Evolutionary conservation across 331 rosid species (phyloP).

Genomic region (Acacia pycnantha): DNA sequence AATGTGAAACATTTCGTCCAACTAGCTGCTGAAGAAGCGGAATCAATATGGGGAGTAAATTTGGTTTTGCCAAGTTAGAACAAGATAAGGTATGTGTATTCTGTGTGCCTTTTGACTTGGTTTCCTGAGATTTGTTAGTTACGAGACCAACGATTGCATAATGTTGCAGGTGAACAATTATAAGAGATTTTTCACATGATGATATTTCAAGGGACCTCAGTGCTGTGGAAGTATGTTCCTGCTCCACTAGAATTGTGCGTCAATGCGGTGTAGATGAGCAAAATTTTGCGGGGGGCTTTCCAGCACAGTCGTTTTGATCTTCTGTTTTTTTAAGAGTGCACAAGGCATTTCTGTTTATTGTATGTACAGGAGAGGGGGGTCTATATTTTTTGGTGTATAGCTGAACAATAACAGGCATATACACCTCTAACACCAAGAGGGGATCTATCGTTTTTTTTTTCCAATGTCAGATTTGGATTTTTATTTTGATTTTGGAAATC

Average conservation of each 20-base stretch:
- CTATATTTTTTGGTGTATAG: constrained; percentile 64
- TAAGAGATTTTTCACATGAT: constrained; percentile 72
- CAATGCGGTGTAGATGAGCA: constrained; percentile 2
- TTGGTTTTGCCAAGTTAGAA: constrained; percentile 54
- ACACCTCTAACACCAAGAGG: constrained; percentile 30
- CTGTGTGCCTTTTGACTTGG: neutral
- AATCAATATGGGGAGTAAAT: constrained; percentile 74
- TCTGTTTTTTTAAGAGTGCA: constrained; percentile 22
- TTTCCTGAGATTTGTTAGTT: neutral
- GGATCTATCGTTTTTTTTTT: too few relatives aligned
- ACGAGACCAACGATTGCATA: neutral
- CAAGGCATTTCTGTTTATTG: neutral
- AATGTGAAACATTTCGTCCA: constrained; percentile 57
- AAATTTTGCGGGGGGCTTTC: constrained; percentile 18
- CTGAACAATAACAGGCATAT: constrained; percentile 32
- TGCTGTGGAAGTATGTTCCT: constrained; percentile 55
- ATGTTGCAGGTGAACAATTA: constrained; percentile 45
- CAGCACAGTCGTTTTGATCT: neutral
- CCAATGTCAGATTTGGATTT: too few relatives aligned
- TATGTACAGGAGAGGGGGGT: constrained; percentile 37
- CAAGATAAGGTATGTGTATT: constrained; percentile 48
- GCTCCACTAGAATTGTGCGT: neutral
- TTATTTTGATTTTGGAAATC: too few relatives aligned
- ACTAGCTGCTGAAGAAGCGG: constrained; percentile 75
- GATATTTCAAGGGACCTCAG: constrained; percentile 85